These are phyloP conservation scores for Trichoderma harzianum DNA, from an alignment of 2,329 filamentous ascomycete species.

Conservation along the genomic window DNA sequence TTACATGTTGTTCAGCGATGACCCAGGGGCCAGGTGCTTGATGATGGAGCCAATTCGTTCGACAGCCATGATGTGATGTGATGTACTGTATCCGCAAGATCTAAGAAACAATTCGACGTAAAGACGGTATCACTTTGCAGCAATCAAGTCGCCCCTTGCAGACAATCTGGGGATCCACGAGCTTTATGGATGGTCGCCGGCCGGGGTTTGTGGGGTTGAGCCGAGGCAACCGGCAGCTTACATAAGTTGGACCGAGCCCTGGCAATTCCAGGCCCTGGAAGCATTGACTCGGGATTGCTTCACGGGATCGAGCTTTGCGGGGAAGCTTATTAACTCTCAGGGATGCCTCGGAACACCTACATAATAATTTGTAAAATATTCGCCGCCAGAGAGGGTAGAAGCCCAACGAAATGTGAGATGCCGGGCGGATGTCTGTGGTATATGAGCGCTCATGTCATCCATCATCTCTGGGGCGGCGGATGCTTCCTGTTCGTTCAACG, in stretches of 20 bases:
- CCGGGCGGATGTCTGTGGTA: background rate
- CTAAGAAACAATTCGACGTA: background rate
- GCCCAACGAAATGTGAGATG: background rate
- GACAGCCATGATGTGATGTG: constrained; percentile 61
- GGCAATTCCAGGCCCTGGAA: background rate
- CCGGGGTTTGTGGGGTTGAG: constrained; percentile 18
- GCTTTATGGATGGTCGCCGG: constrained; percentile 12
- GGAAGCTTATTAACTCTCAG: background rate
- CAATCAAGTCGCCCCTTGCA: background rate
- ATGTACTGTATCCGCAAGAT: background rate
- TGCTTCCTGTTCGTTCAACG: background rate
- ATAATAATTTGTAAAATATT: background rate
- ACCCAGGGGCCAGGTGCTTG: constrained; percentile 75
- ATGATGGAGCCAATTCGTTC: constrained; percentile 86
- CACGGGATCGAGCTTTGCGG: background rate
- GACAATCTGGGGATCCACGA: constrained; percentile 8
- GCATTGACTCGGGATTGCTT: background rate
- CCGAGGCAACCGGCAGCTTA: constrained; percentile 17
- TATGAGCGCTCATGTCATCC: background rate
- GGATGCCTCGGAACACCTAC: background rate
- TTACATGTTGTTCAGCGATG: constrained; percentile 74
- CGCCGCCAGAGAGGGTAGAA: background rate
- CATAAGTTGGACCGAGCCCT: constrained; percentile 10
- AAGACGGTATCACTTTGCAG: background rate
- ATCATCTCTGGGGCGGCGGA: background rate